Percentiles rank a stretch among this genome's conserved stretches.
Evolutionary conservation across 73 alveolate species (phyloP).

Genomic region (Paramecium caudatum): DNA sequence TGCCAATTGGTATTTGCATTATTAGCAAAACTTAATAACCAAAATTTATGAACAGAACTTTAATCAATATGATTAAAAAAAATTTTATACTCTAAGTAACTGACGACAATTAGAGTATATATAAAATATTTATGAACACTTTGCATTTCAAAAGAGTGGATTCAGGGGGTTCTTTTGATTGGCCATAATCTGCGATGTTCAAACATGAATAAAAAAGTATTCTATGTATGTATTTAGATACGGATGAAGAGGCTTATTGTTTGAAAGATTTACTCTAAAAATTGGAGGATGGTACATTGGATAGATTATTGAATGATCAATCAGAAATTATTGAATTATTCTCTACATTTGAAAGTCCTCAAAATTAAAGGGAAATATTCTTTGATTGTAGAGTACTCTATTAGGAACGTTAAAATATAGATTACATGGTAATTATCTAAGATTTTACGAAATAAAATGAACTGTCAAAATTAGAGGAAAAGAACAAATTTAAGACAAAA

Average conservation of each 20-base stretch:
- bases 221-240: background rate
- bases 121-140: background rate
- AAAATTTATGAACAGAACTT: conserved; percentile 43
- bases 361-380: background rate
- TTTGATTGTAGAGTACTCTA: conserved; percentile 53
- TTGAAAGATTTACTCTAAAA: background rate
- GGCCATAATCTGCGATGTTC: conserved; percentile 22
- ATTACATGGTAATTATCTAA: conserved; percentile 56
- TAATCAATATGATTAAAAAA: conserved; percentile 38
- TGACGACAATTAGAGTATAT: background rate
- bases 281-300: conserved; percentile 10
- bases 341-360: background rate
- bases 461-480: conserved; percentile 49
- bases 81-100: background rate
- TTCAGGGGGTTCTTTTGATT: conserved; percentile 24
- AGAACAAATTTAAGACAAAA: conserved; percentile 65
- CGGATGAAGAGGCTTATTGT: conserved; percentile 2
- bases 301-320: background rate
- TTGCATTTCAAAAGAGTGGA: conserved; percentile 30
- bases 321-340: conserved; percentile 15
- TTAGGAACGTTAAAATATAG: background rate
- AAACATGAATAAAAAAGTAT: background rate
- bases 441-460: conserved; percentile 71
- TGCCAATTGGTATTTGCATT: conserved; percentile 51
- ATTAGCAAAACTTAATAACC: background rate